Evolutionary conservation across 2,329 filamentous ascomycete species (phyloP).

Genomic region (Microdochium bolleyi): DNA sequence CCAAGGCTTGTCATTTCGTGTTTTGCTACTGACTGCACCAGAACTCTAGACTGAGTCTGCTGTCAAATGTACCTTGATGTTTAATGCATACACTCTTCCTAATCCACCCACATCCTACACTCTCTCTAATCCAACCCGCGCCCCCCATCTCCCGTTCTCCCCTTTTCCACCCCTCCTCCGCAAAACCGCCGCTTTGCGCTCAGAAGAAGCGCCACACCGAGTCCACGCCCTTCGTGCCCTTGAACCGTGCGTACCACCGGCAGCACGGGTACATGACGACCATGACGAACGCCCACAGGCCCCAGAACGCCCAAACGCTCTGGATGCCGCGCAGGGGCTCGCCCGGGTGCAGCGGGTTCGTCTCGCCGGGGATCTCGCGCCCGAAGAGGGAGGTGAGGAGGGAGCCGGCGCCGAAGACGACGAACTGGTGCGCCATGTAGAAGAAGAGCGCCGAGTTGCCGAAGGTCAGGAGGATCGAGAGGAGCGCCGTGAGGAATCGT

Average conservation of each 20-base stretch:
- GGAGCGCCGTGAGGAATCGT: slow-evolving; percentile 12
- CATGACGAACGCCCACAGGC: slow-evolving; percentile 24
- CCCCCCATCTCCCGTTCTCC: not conserved
- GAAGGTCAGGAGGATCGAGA: slow-evolving; percentile 30
- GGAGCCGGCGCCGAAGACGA: slow-evolving; percentile 19
- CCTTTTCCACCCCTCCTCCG: too few relatives aligned
- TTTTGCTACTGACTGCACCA: too few relatives aligned
- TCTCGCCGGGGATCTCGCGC: slow-evolving; percentile 16
- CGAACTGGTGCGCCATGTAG: slow-evolving; percentile 29
- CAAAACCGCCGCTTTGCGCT: not conserved
- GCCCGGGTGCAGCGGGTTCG: slow-evolving; percentile 11
- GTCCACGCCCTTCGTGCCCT: slow-evolving; percentile 28
- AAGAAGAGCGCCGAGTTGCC: slow-evolving; percentile 40
- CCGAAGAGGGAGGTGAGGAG: slow-evolving; percentile 23
- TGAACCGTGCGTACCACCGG: slow-evolving; percentile 32
- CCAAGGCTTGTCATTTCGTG: too few relatives aligned
- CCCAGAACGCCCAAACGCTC: slow-evolving; percentile 26
- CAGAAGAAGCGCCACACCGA: slow-evolving; percentile 40
- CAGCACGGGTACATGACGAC: slow-evolving; percentile 32
- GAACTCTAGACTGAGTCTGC: too few relatives aligned
- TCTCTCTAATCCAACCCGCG: too few relatives aligned
- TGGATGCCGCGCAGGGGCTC: slow-evolving; percentile 22
- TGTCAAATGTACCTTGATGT: too few relatives aligned
- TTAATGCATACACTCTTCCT: too few relatives aligned
- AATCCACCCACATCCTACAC: too few relatives aligned